Percentiles rank a stretch among this genome's conserved stretches.
Evolutionary conservation across 305 asterid genomes (phyloP).

Genomic region (Solanum hybrid): DNA sequence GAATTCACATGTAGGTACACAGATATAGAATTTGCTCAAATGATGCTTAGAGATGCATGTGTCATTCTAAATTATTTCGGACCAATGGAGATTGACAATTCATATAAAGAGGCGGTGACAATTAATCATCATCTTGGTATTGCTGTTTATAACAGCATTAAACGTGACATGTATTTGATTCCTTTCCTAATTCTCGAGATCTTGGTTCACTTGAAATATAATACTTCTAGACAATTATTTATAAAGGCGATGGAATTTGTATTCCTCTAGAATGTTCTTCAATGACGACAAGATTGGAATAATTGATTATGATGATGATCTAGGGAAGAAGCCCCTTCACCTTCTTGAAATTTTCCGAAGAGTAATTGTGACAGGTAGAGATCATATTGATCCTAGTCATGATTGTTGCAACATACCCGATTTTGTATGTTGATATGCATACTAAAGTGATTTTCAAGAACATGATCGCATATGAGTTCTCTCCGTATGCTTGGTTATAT

Average conservation of each 20-base stretch:
- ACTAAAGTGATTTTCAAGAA: no score
- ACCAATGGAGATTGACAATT: rapidly evolving
- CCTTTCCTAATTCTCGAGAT: background rate
- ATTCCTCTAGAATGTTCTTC: background rate
- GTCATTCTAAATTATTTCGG: slow-evolving; percentile 7
- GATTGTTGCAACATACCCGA: no score
- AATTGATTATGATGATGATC: no score
- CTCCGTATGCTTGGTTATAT: no score
- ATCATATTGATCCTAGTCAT: no score
- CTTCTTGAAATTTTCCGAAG: slow-evolving; percentile 19
- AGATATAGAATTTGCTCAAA: slow-evolving; percentile 8
- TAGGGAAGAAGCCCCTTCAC: background rate
- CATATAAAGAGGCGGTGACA: rapidly evolving
- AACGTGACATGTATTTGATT: slow-evolving; percentile 6
- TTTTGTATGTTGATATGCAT: no score
- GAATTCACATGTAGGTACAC: background rate
- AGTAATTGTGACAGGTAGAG: background rate
- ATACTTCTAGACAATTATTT: rapidly evolving
- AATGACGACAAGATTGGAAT: no score
- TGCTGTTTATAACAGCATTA: background rate
- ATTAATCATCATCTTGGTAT: background rate
- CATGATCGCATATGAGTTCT: no score
- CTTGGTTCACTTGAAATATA: background rate
- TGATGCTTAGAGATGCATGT: slow-evolving; percentile 30
- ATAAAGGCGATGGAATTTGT: background rate